Percentiles rank a stretch among this genome's conserved stretches.
These are phyloP conservation scores for Larix kaempferi DNA, from an alignment of 75 land plant species.

Conservation along the genomic window DNA sequence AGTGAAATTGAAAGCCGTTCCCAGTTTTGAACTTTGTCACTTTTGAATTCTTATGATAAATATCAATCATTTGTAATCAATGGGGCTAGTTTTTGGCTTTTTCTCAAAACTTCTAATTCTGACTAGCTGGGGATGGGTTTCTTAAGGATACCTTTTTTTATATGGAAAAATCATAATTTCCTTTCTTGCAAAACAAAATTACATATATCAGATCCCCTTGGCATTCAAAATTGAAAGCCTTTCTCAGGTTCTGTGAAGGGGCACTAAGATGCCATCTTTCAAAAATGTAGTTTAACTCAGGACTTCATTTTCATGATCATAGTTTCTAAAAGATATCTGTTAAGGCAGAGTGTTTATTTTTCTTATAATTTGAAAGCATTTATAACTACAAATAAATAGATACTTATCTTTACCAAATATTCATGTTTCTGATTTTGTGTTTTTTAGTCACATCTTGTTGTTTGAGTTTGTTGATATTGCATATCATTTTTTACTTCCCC, in stretches of 20 bases:
- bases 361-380: not conserved
- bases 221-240: no score
- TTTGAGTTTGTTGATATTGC: not conserved
- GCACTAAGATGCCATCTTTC: no score
- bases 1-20: no score
- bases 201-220: no score
- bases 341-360: not conserved
- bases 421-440: not conserved
- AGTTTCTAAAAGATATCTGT: not conserved
- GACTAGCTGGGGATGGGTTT: not conserved
- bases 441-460: not conserved
- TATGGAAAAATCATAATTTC: no score
- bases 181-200: no score
- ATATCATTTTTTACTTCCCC: not conserved
- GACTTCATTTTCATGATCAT: no score
- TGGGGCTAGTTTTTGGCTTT: not conserved
- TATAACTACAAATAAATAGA: no score
- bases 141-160: not conserved
- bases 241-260: no score
- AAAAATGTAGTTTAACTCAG: no score
- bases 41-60: not conserved
- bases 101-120: not conserved
- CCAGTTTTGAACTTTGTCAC: not conserved
- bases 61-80: not conserved
- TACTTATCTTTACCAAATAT: not conserved